phyloP scores from a whole-genome alignment of 129 eudicot genomes.

The Helianthus tuberosus region DNA sequence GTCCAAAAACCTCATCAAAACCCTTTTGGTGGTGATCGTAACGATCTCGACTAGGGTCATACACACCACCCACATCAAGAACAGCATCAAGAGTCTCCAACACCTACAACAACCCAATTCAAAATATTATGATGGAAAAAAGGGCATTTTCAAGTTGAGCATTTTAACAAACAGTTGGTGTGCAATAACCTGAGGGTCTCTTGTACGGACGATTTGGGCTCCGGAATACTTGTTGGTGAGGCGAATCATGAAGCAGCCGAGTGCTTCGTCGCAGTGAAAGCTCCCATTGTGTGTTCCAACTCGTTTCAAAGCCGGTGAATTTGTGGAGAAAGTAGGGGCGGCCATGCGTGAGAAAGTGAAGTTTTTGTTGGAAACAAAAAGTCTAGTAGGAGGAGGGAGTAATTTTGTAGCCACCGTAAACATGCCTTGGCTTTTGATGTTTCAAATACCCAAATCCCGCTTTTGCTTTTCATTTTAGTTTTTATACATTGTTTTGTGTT shows the following conservation, averaged over 20 bases:
- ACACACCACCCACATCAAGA: conserved; percentile 90
- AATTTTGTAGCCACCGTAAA: conserved; percentile 32
- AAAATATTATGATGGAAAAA: background rate
- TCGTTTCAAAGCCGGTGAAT: conserved; percentile 39
- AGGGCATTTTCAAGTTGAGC: background rate
- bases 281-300: conserved; percentile 87
- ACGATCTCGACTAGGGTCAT: conserved; percentile 66
- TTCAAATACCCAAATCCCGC: background rate
- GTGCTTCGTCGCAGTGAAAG: conserved; percentile 93
- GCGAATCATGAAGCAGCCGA: conserved; percentile 90
- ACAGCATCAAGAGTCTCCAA: conserved; percentile 80
- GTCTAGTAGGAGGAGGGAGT: conserved; percentile 21
- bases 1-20: conserved; percentile 79
- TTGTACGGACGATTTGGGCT: conserved; percentile 67
- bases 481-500: too few relatives aligned
- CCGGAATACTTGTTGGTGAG: conserved; percentile 64
- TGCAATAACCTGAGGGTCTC: conserved; percentile 67
- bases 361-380: conserved; percentile 7
- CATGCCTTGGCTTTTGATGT: conserved; percentile 21
- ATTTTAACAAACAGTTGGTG: conserved; percentile 41
- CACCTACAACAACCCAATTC: conserved; percentile 46
- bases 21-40: conserved; percentile 94
- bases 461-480: background rate
- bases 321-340: conserved; percentile 37
- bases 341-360: conserved; percentile 33